Conservation (phyloP, 83 land plant species). For the Picea mariana region DNA sequence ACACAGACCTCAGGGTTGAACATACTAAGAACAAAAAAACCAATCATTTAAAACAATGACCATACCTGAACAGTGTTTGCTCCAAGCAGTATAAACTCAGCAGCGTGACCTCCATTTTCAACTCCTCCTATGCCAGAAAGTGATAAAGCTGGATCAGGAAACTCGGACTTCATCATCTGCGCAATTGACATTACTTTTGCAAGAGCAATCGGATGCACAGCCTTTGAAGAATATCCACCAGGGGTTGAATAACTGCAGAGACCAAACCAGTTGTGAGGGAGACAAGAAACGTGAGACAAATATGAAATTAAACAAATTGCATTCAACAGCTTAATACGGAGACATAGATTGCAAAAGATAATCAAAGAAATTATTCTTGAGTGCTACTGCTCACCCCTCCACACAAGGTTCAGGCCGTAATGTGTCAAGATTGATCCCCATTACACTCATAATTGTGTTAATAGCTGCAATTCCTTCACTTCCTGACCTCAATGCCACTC, state of each 20-base stretch:
- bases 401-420: conserved; percentile 99
- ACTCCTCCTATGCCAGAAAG: too few species aligned
- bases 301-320: not conserved
- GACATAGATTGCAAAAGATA: not conserved
- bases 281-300: not conserved
- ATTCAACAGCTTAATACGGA: not conserved
- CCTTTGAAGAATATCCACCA: conserved; percentile 96
- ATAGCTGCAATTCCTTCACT: too few species aligned
- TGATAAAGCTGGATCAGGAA: too few species aligned
- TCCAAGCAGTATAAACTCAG: too few species aligned
- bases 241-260: conserved; percentile 82
- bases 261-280: not conserved
- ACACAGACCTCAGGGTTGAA: not conserved
- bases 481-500: too few species aligned
- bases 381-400: conserved; percentile 73
- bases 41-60: not conserved
- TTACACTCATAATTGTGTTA: conserved; percentile 95
- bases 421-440: conserved; percentile 96
- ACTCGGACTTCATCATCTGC: too few species aligned
- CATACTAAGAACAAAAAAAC: too few species aligned
- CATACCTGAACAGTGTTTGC: conserved; percentile 93
- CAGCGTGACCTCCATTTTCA: too few species aligned
- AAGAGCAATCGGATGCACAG: too few species aligned
- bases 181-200: too few species aligned
- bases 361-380: conserved; percentile 13